Evolutionary conservation across 768 basidiomycete species (phyloP).

Genomic region (Tricholoma hemisulphureum): DNA sequence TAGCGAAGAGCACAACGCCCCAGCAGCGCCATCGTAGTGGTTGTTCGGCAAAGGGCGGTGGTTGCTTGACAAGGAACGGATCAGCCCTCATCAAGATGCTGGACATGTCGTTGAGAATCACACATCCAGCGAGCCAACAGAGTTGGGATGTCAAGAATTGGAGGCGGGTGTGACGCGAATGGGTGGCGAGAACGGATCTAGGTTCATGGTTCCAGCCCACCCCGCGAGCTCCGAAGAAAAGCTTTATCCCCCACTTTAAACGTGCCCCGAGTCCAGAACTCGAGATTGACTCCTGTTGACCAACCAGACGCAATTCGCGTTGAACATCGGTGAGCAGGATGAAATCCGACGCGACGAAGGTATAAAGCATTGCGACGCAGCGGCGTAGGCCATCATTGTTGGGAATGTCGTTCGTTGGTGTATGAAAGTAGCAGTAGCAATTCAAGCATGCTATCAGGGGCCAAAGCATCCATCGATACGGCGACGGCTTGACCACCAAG

Average conservation of each 20-base stretch:
- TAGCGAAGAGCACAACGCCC: constrained; percentile 6
- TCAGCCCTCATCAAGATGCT: constrained; percentile 19
- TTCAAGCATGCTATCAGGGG: constrained; percentile 6
- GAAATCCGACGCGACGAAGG: constrained; percentile 9
- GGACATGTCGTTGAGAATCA: constrained; percentile 23
- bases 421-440: constrained; percentile 5
- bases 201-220: constrained; percentile 30
- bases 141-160: constrained; percentile 21
- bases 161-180: constrained; percentile 14
- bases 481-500: constrained; percentile 10
- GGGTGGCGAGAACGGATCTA: constrained; percentile 15
- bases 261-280: constrained; percentile 18
- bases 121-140: constrained; percentile 6
- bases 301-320: constrained; percentile 15
- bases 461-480: constrained; percentile 15
- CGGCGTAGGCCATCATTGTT: constrained; percentile 9
- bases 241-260: constrained; percentile 20
- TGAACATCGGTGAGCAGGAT: constrained; percentile 30
- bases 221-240: constrained; percentile 27
- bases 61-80: constrained; percentile 11
- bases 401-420: neutral
- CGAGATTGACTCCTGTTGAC: constrained; percentile 14
- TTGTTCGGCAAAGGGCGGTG: constrained; percentile 6
- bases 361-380: neutral
- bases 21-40: constrained; percentile 14